Evolutionary conservation across 768 basidiomycete species (phyloP), one percentile per base, ranked within the genome.

Genomic region (Cyathus striatus): DNA sequence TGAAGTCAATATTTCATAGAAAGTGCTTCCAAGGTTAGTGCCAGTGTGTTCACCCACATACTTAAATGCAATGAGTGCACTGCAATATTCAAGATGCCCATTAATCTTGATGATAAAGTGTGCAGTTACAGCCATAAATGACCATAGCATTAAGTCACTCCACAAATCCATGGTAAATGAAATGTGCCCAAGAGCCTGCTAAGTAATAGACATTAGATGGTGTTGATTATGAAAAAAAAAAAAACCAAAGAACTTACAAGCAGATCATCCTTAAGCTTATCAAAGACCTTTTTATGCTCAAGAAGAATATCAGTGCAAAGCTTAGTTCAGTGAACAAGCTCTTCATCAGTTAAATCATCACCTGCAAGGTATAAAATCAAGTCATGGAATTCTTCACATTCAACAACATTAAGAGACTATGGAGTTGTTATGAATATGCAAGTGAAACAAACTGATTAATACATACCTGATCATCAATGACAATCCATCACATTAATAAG

Each of bases 381-480:
- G 13, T 44, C 23, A 17, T 38, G 37, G 26, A 44, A 44, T 17
- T 38, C 43, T 22, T 36, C 6, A 22, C 37, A 21, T n/a, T 44
- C 43, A 16, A 44, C 37, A 17, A 40, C 43, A 40, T 38, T 40
- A 17, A 44, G 5, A 5, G 43, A 44, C 43, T 44, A 26, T n/a
- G n/a, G 27, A 30, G 9, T 30, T n/a, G 9, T 30, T 7, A 30
- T 30, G 7, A 30, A n/a, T 30, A 30, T n/a, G n/a, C n/a, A n/a
- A 30, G n/a, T 30, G 7, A 30, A 9, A 30, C 7, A 9, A 30
- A 7, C 7, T 7, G 7, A 30, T n/a, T 9, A 9, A 30, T 30
- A 30, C 27, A 30, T 30, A 30, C 27, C 27, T 30, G 27, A 30
- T 30, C 27, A 30, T 30, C 27, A 30, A n/a, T n/a, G 9, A 30